Conservation (phyloP, 2,329 filamentous ascomycete genomes). For the Diaporthe longicolla region DNA sequence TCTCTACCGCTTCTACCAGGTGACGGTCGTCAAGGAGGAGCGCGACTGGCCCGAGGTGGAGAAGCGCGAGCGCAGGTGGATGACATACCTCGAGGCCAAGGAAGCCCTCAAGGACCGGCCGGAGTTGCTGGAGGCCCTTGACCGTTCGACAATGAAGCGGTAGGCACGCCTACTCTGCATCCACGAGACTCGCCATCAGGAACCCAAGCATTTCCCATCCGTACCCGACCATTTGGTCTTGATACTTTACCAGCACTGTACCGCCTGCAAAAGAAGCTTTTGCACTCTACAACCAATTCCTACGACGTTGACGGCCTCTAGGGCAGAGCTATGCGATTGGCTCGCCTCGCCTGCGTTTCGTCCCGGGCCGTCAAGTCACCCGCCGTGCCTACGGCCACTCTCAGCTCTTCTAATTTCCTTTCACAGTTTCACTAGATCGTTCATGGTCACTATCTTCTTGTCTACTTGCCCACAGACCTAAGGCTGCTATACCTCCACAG, state of each 20-base stretch:
- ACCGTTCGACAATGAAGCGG: conserved; percentile 80
- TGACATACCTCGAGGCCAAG: conserved; percentile 85
- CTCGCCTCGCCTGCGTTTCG: conserved; percentile 20
- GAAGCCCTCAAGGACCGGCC: conserved; percentile 83
- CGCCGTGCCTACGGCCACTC: conserved; percentile 16
- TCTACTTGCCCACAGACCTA: neutral
- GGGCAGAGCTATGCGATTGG: conserved; percentile 12
- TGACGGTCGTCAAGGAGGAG: conserved; percentile 88
- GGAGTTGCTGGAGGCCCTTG: conserved; percentile 89
- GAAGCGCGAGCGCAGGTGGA: conserved; percentile 92
- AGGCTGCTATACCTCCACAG: conserved; percentile 20
- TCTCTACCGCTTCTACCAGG: conserved; percentile 87
- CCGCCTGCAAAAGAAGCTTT: conserved; percentile 33
- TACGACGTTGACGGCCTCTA: neutral
- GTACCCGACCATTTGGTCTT: conserved; percentile 10
- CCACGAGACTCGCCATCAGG: conserved; percentile 3
- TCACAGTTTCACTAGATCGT: conserved; percentile 26
- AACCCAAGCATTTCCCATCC: neutral
- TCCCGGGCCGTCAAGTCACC: conserved; percentile 20
- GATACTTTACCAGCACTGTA: conserved; percentile 8
- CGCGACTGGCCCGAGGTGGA: conserved; percentile 93
- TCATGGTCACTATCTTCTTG: conserved; percentile 5
- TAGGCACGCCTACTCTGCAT: conserved; percentile 44
- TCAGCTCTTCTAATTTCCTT: conserved; percentile 24
- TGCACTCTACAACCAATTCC: conserved; percentile 2